Percentiles rank a stretch among this genome's conserved stretches.
Evolutionary conservation across 495 filamentous ascomycete species (phyloP).

Genomic region (Penicillium silybi): DNA sequence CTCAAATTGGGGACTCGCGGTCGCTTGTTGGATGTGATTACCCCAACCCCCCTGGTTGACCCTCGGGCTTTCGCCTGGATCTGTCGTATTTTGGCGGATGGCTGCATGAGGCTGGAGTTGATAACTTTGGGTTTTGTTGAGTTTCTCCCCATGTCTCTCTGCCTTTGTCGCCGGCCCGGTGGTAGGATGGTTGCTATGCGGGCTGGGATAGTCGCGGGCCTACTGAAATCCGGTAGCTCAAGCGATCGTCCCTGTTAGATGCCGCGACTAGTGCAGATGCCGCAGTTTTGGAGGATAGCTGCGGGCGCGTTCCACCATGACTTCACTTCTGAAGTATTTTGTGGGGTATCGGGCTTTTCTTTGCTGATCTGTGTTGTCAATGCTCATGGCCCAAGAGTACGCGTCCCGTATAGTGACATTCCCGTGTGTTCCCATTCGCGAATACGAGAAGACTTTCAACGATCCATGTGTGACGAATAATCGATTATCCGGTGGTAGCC

Average conservation of each 20-base stretch:
- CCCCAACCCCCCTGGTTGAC: no score
- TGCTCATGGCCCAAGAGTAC: neutral
- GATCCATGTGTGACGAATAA: neutral
- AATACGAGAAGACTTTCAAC: neutral
- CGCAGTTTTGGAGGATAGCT: neutral
- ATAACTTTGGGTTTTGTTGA: neutral
- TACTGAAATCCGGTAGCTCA: neutral
- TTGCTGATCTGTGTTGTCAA: neutral
- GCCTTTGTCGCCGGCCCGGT: neutral
- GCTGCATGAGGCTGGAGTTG: neutral
- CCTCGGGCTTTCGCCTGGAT: no score
- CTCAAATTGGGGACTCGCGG: neutral
- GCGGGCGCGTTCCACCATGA: neutral
- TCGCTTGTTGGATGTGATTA: no score
- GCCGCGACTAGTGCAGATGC: neutral
- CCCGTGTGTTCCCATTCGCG: neutral
- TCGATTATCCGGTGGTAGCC: constrained; percentile 3
- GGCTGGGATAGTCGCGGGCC: neutral
- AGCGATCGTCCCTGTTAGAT: neutral
- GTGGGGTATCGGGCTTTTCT: neutral
- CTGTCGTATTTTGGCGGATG: neutral
- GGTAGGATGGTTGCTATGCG: neutral
- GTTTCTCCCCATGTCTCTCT: no score
- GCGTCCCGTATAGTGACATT: neutral
- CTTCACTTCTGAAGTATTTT: neutral